phyloP scores from a whole-genome alignment of 1,284 basidiomycete genomes.

The Tilletia caries region DNA sequence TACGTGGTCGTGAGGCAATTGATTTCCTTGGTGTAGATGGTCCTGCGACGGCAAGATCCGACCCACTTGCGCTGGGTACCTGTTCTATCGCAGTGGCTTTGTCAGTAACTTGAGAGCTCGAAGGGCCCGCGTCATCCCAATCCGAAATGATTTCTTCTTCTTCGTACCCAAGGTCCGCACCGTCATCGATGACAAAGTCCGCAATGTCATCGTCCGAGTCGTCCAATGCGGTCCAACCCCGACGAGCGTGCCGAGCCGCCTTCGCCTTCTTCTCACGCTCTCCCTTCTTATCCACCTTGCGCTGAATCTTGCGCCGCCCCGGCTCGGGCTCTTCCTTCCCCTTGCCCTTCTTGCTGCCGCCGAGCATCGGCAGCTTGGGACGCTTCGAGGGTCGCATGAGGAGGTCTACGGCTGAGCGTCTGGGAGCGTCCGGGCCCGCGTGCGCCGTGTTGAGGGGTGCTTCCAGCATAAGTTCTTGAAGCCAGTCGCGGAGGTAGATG shows the following conservation, averaged over 20 bases:
- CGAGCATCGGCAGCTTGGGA: constrained; percentile 16
- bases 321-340: background rate
- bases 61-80: background rate
- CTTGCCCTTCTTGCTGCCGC: constrained; percentile 14
- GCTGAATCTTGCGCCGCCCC: constrained; percentile 13
- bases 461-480: constrained; percentile 22
- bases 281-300: constrained; percentile 15
- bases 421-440: too few relatives aligned
- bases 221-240: constrained; percentile 18
- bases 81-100: too few relatives aligned
- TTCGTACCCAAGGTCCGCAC: constrained; percentile 24
- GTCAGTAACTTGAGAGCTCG: too few relatives aligned
- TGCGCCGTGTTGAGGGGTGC: background rate
- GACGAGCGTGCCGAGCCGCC: background rate
- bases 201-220: constrained; percentile 18
- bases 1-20: background rate
- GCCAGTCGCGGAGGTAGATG: constrained; percentile 33
- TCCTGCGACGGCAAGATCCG: background rate
- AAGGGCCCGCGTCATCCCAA: background rate
- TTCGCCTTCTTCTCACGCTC: background rate
- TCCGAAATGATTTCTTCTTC: constrained; percentile 19
- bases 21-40: background rate
- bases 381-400: constrained; percentile 17
- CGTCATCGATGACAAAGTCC: constrained; percentile 38
- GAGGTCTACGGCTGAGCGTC: background rate